A percentile compares a stretch with the other conserved stretches of the same genome.
Conservation (phyloP, 352 stramenopile species). For the Discostella stelligera region DNA sequence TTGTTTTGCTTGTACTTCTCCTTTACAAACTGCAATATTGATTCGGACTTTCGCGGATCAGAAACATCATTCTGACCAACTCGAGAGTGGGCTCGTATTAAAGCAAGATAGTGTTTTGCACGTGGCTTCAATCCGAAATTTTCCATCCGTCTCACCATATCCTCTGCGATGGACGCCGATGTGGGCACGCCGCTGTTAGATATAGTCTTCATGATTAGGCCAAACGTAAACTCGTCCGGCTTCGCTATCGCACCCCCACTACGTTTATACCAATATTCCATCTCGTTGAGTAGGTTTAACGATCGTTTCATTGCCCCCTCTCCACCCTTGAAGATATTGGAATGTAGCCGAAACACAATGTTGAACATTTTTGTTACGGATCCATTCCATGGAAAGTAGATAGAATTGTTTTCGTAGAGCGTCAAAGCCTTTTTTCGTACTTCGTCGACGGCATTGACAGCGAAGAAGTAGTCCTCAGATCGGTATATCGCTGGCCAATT, state of each 20-base stretch:
- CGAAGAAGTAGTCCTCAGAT: slow-evolving; percentile 10
- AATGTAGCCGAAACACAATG: slow-evolving; percentile 32
- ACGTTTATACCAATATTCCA: slow-evolving; percentile 33
- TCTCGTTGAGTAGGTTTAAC: slow-evolving; percentile 28
- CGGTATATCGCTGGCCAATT: slow-evolving; percentile 35
- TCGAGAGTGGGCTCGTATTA: slow-evolving; percentile 27
- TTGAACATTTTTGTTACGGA: slow-evolving; percentile 50
- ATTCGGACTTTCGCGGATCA: slow-evolving; percentile 27
- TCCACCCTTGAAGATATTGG: slow-evolving; percentile 23
- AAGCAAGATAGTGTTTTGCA: slow-evolving; percentile 32
- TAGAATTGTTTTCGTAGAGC: slow-evolving; percentile 19
- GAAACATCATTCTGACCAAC: slow-evolving; percentile 13
- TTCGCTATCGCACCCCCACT: slow-evolving; percentile 27
- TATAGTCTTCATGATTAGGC: slow-evolving; percentile 42
- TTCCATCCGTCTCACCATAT: slow-evolving; percentile 23
- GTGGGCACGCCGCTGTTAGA: slow-evolving; percentile 20
- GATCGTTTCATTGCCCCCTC: slow-evolving; percentile 17
- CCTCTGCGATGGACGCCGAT: slow-evolving; percentile 18
- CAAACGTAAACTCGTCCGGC: slow-evolving; percentile 35
- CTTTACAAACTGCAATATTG: slow-evolving; percentile 39
- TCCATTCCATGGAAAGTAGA: slow-evolving; percentile 24
- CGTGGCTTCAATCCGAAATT: slow-evolving; percentile 30
- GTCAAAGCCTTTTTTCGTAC: slow-evolving; percentile 26
- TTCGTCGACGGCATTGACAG: slow-evolving; percentile 11
- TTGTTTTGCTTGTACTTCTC: slow-evolving; percentile 37